phyloP scores from a whole-genome alignment of 1,284 basidiomycete species.

The Phellinidium pouzarii region DNA sequence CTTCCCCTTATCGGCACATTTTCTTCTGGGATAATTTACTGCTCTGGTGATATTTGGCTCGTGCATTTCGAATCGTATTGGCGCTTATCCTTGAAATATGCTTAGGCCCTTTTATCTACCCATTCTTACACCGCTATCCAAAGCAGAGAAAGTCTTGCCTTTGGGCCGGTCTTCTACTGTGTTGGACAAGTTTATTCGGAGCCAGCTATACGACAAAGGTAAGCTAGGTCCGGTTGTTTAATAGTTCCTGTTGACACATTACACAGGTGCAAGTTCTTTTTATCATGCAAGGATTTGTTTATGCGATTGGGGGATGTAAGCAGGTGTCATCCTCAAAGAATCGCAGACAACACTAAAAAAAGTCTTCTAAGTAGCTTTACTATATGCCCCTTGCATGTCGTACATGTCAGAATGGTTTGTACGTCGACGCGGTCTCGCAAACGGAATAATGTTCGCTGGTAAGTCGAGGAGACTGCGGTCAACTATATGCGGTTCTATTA shows the following conservation, averaged over 20 bases:
- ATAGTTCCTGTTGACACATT: not conserved
- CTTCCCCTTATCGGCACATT: conserved; percentile 32
- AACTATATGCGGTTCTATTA: not conserved
- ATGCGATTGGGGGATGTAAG: conserved; percentile 33
- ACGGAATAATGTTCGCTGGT: conserved; percentile 38
- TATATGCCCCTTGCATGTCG: conserved; percentile 32
- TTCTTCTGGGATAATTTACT: conserved; percentile 31
- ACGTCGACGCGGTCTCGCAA: conserved; percentile 33
- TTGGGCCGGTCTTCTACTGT: conserved; percentile 29
- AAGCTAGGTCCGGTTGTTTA: not conserved
- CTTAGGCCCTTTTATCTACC: conserved; percentile 22
- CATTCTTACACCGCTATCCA: conserved; percentile 28
- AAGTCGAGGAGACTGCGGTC: not conserved
- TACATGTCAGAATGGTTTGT: conserved; percentile 41
- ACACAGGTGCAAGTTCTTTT: conserved; percentile 30
- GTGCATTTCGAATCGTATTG: not conserved
- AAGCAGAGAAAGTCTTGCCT: conserved; percentile 25
- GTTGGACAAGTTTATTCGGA: conserved; percentile 28
- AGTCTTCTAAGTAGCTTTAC: conserved; percentile 24
- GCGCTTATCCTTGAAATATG: not conserved
- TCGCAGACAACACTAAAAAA: not conserved
- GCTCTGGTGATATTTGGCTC: conserved; percentile 26
- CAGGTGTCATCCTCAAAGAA: not conserved
- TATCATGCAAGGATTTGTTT: conserved; percentile 33
- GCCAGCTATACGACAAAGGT: conserved; percentile 32